Conservation (phyloP, 352 stramenopile species). For the Globisporangium yorkense region DNA sequence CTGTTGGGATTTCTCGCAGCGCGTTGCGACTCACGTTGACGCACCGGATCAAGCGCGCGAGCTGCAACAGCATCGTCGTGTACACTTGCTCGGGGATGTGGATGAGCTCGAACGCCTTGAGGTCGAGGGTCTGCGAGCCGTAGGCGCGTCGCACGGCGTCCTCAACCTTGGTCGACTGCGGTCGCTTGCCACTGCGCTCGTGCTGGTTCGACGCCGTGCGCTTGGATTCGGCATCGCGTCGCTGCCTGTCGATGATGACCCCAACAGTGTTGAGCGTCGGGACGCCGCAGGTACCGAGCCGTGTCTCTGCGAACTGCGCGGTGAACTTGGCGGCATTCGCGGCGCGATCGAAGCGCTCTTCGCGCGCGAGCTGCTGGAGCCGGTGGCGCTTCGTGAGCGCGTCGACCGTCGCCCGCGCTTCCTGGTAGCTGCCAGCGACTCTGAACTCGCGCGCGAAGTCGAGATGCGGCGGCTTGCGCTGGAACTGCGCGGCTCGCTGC, state of each 20-base stretch:
- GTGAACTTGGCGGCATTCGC: constrained; percentile 31
- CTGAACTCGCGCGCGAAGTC: constrained; percentile 50
- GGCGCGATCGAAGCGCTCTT: constrained; percentile 48
- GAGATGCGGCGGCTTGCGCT: constrained; percentile 50
- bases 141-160: constrained; percentile 43
- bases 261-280: constrained; percentile 63
- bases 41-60: constrained; percentile 46
- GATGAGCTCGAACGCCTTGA: constrained; percentile 61
- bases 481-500: constrained; percentile 17
- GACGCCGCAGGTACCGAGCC: constrained; percentile 51
- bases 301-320: constrained; percentile 49
- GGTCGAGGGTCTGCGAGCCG: constrained; percentile 48
- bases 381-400: constrained; percentile 41
- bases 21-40: constrained; percentile 71
- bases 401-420: constrained; percentile 41
- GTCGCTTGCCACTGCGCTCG: background rate
- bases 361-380: constrained; percentile 36
- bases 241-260: constrained; percentile 46
- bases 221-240: constrained; percentile 2
- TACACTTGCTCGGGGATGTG: constrained; percentile 51
- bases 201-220: constrained; percentile 7
- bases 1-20: constrained; percentile 42
- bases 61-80: constrained; percentile 57
- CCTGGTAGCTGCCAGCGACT: constrained; percentile 35
- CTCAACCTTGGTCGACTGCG: constrained; percentile 16